These are phyloP conservation scores for Astragalus membranaceus DNA, from an alignment of 306 rosid genomes.

Conservation along the genomic window DNA sequence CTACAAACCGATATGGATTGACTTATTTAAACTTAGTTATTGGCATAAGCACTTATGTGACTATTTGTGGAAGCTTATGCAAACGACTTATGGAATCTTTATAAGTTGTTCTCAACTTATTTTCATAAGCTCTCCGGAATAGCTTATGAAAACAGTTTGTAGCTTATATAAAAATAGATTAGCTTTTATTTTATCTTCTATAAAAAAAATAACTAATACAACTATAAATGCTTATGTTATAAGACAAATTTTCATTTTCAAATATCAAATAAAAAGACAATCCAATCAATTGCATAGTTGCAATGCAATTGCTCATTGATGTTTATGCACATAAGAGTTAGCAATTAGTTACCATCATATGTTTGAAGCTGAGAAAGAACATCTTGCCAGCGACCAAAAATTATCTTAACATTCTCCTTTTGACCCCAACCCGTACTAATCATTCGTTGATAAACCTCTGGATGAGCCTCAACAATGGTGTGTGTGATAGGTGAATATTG, in stretches of 20 bases:
- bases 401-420: conserved; percentile 58
- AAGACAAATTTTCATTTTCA: neutral
- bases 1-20: too few species aligned
- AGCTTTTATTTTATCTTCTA: too few species aligned
- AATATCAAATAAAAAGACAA: neutral
- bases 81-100: too few species aligned
- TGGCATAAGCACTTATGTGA: too few species aligned
- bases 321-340: conserved; percentile 2
- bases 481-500: conserved; percentile 59
- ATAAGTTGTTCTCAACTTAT: too few species aligned
- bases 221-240: too few species aligned
- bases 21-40: too few species aligned
- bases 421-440: conserved; percentile 58
- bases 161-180: too few species aligned
- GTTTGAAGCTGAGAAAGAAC: conserved; percentile 57
- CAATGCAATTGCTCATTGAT: neutral
- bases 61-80: too few species aligned
- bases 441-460: conserved; percentile 73
- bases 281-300: neutral
- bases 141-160: too few species aligned
- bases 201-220: too few species aligned
- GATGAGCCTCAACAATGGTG: conserved; percentile 92
- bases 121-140: too few species aligned
- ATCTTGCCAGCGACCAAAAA: conserved; percentile 92
- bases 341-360: conserved; percentile 60